Conservation (phyloP, 805 yeast genomes). For the Starmerella sp. region DNA sequence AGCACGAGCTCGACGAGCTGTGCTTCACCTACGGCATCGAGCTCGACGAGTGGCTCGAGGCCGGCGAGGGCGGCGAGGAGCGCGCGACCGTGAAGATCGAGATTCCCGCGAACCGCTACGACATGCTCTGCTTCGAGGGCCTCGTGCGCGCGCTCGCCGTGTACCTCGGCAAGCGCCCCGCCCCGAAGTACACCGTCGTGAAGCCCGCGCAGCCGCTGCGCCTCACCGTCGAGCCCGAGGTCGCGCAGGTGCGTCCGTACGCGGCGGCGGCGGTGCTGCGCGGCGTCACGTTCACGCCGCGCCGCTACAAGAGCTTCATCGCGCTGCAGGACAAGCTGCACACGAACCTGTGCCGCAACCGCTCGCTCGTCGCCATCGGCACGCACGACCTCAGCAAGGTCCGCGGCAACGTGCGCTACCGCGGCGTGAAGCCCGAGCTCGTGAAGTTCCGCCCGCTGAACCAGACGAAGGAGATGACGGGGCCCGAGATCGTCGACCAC, state of each 20-base stretch:
- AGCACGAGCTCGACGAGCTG: constrained; percentile 89
- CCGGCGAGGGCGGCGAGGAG: constrained; percentile 54
- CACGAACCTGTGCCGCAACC: constrained; percentile 88
- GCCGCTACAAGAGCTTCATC: constrained; percentile 87
- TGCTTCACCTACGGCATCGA: constrained; percentile 97
- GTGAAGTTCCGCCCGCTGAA: constrained; percentile 43
- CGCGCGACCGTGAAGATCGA: constrained; percentile 96
- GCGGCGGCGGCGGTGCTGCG: constrained; percentile 93
- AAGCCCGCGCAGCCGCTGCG: constrained; percentile 50
- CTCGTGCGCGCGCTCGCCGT: constrained; percentile 90
- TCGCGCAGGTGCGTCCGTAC: constrained; percentile 70
- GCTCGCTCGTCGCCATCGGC: constrained; percentile 96
- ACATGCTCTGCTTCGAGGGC: constrained; percentile 96
- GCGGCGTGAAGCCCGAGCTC: constrained; percentile 69
- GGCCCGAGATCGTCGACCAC: constrained; percentile 71
- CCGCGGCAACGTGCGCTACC: constrained; percentile 74
- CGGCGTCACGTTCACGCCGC: constrained; percentile 66
- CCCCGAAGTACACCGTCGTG: constrained; percentile 57
- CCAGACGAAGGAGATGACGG: constrained; percentile 45
- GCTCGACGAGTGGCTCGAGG: constrained; percentile 83
- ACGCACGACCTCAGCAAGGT: constrained; percentile 87
- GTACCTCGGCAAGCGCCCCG: constrained; percentile 55
- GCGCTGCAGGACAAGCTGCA: constrained; percentile 94
- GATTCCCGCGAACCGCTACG: constrained; percentile 96
- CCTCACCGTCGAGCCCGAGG: constrained; percentile 65